Base-by-base conservation (phyloP, 140 eudicot genomes). In the Anethum foeniculum region DNA sequence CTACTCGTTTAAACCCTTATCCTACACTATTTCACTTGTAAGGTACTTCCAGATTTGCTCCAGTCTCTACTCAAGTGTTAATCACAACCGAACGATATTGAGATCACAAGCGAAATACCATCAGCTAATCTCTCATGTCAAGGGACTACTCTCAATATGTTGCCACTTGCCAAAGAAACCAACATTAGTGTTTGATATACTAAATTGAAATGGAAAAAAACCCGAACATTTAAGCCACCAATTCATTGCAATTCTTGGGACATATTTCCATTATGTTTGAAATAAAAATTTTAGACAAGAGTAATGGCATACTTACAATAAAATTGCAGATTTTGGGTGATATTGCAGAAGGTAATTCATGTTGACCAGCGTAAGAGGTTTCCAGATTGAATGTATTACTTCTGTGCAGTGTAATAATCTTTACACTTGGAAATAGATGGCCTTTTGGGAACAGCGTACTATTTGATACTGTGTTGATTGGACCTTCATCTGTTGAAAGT, bases 391-490 rank as follows among this genome's bases (percentile, higher is more conserved):
- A 34, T 34, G 89, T 86, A 43, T 82, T 79, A 84, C 83, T 82
- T 85, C 89, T 87, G 76, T 78, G 88, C 85, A 93, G 81, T 13
- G 93, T 84, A 82, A 96, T 86, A 68, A 93, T 81, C 84, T 93
- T 96, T 10, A 54, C 68, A 58, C 98, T 93, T 73, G 99, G 99
- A 79, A 96, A 86, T 64, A 89, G 81, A 79, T 82, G 85, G 77
- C 96, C 97, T 88, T 87, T 91, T n/a, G 85, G 90, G 86, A 89
- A 91, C 85, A 96, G 80, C n/a, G 82, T 85, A 19, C 89, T 91
- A 80, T 84, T 90, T 47, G 93, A 84, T 44, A 87, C 80, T 34
- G 90, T 67, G 77, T 86, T 38, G 43, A 84, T 82, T 27, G 89
- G 87, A 49, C 87, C 90, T 71, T 90, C 89, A 78, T 86, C 93